Base-by-base conservation (phyloP, 768 basidiomycete genomes). In the Naganishia onofrii region DNA sequence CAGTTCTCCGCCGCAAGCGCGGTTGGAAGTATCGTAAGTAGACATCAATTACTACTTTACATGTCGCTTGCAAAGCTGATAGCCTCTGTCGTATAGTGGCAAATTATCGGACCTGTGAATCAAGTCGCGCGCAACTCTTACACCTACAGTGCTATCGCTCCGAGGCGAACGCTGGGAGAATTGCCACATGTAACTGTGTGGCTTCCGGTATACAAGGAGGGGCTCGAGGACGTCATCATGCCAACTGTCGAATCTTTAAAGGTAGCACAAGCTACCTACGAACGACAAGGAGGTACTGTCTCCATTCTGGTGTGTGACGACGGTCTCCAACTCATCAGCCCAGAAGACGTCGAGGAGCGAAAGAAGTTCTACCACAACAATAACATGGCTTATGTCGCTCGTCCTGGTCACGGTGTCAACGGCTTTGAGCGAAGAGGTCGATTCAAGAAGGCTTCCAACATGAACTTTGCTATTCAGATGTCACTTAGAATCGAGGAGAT, bases 401-500 rank as follows among this genome's bases (percentile, higher is more conserved):
- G 91, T 48, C 91, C 91, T 0, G 84, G 84, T 66, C 90, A 92
- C 78, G 85, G 85, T 42, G 29, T 32, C 19, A 87, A 87, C 76
- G 90, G 89, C 0, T 91, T 86, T 83, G 85, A 89, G 71, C 89
- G 91, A 56, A 89, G 90, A 32, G 92, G 91, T 52, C 86, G 90
- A 26, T 95, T 95, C 85, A 95, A 95, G 84, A 95, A 95, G 82
- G 92, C 92, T 0, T 88, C 87, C 21, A 95, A 95, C 81, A 88
- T 94, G 89, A 95, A 94, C 78, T 92, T 89, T 75, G 90, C 86
- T 0, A 83, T 85, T n/a, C 81, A 87, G 75, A 83, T 92, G 8
- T 88, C 88, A 5, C 83, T 91, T 31, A 85, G 87, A 65, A 78
- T 86, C 73, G 86, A 87, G 76, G 83, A 84, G 70, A 79, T 84